Conservation (phyloP, 108 stramenopile genomes). For the Skeletonema costatum region DNA sequence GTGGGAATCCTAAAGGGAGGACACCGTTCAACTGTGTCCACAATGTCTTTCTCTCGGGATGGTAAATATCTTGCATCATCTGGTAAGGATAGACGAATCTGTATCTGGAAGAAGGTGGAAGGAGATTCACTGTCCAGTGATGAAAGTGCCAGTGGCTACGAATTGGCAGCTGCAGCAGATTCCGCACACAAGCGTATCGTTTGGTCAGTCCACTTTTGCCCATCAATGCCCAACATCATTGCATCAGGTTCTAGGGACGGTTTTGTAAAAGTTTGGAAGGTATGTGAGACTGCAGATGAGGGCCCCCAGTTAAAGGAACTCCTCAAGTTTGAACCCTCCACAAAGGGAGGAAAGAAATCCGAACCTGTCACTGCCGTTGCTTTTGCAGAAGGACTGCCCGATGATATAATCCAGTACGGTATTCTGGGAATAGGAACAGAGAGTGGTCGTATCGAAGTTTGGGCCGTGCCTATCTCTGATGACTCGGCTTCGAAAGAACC, state of each 20-base stretch:
- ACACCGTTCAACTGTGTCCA: slow-evolving; percentile 83
- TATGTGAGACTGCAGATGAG: slow-evolving; percentile 33
- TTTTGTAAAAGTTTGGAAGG: slow-evolving; percentile 76
- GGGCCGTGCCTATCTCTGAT: slow-evolving; percentile 50
- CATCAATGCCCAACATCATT: slow-evolving; percentile 60
- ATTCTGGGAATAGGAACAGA: slow-evolving; percentile 76
- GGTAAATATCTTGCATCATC: slow-evolving; percentile 79
- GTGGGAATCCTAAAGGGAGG: slow-evolving; percentile 76
- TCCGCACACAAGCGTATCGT: slow-evolving; percentile 89
- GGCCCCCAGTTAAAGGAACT: slow-evolving; percentile 39
- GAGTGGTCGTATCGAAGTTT: slow-evolving; percentile 77
- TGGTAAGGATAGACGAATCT: slow-evolving; percentile 88
- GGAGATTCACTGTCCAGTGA: not conserved
- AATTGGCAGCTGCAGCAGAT: slow-evolving; percentile 65
- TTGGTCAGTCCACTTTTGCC: slow-evolving; percentile 84
- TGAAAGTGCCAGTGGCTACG: slow-evolving; percentile 25
- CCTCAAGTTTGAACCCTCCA: slow-evolving; percentile 43
- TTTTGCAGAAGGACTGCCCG: slow-evolving; percentile 58
- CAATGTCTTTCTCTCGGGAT: slow-evolving; percentile 79
- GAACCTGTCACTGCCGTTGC: slow-evolving; percentile 81
- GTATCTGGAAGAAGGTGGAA: slow-evolving; percentile 68
- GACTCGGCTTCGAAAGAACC: slow-evolving; percentile 2
- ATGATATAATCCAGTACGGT: slow-evolving; percentile 12
- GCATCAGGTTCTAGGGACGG: slow-evolving; percentile 87
- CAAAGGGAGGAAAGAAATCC: slow-evolving; percentile 47